These are phyloP conservation scores for Pistacia atlantica DNA, from an alignment of 345 rosid species.

Conservation along the genomic window DNA sequence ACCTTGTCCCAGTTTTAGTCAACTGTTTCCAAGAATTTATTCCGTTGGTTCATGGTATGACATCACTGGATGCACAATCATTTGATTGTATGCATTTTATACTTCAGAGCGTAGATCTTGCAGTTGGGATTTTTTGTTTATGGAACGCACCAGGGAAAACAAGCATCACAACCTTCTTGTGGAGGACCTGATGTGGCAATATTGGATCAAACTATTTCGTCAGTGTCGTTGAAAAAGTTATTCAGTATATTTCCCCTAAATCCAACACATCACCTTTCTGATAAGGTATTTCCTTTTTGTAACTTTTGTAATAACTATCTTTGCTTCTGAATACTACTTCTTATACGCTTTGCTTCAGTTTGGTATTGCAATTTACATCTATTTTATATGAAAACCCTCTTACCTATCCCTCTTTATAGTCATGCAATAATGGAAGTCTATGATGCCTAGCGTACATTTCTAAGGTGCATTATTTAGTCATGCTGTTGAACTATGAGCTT, in stretches of 20 bases:
- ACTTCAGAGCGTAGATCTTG: constrained; percentile 64
- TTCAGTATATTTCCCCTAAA: constrained; percentile 58
- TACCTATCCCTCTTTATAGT: neutral
- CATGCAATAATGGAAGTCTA: neutral
- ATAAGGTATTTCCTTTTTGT: constrained; percentile 46
- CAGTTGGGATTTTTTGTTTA: constrained; percentile 46
- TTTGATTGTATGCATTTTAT: constrained; percentile 61
- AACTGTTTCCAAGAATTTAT: constrained; percentile 71
- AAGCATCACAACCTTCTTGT: constrained; percentile 26
- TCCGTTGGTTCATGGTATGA: constrained; percentile 47
- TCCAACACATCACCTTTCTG: constrained; percentile 43
- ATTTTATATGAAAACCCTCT: neutral
- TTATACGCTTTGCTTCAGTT: neutral
- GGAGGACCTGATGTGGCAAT: constrained; percentile 33
- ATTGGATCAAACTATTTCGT: constrained; percentile 49
- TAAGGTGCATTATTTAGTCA: neutral
- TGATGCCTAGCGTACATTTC: neutral
- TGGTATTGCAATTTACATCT: neutral
- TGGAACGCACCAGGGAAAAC: constrained; percentile 29
- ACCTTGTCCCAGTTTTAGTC: constrained; percentile 67
- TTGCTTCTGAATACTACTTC: neutral
- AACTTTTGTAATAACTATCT: constrained; percentile 6
- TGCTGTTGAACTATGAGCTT: neutral
- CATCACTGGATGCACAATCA: constrained; percentile 50
- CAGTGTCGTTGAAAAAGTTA: constrained; percentile 57